Evolutionary conservation across 2,329 filamentous ascomycete species (phyloP), one percentile per base, ranked within the genome.

Genomic region (Aspergillus flavus): DNA sequence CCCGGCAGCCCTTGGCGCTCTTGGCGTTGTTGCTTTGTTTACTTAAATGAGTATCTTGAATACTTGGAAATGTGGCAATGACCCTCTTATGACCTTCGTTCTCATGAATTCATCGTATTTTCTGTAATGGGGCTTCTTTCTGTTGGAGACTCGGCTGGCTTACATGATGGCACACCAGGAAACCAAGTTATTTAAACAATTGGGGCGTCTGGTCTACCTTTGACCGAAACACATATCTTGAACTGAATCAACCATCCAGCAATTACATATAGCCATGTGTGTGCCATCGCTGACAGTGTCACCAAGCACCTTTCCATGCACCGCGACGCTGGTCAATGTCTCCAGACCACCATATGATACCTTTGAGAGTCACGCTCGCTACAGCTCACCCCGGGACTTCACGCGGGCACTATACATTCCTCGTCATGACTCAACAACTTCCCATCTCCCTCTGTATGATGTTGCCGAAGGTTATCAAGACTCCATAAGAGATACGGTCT

Each of bases 341-440:
- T 57, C 53, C 30, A 36, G 43, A 34, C 34, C 53, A 48, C 50
- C 30, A 41, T 19, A 57, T 53, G 50, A 55, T 36, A 39, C 16
- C 1, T 30, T 61, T 5, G 46, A 46, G 5, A 23, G 34, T 41
- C 57, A 46, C 45, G 52, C 26, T 43, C 53, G 52, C 3, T 53
- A 34, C 21, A 30, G 34, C 5, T 34, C 54, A 14, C 28, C 54
- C 7, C 16, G 30, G 16, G 16, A 61, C n/a, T 58, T 64, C 58
- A 61, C 36, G 6, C 58, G 58, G 19, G 58, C 56, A 5, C 34
- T 64, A 21, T 64, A 64, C 52, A 58, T 64, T 9, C 58, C 62
- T 21, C 62, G 58, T 12, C 62, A 64, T 28, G 45, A 61, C 53
- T 54, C 53, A 19, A 48, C 19, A 9, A 64, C 58, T 10, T 21